phyloP scores from a whole-genome alignment of 2,329 filamentous ascomycete species.

The Leptodontidium sp. region DNA sequence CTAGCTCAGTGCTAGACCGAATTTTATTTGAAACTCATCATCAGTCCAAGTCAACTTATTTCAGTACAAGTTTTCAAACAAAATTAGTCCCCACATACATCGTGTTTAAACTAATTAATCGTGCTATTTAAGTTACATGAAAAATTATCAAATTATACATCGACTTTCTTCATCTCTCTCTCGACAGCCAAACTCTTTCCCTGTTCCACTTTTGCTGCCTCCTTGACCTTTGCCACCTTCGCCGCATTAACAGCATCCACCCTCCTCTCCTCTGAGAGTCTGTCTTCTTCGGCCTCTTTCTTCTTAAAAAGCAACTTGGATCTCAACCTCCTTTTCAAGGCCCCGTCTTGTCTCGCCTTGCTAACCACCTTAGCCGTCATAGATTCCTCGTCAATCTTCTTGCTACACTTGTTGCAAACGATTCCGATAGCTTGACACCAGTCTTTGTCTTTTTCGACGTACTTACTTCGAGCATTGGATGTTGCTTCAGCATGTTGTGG shows the following conservation, averaged over 20 bases:
- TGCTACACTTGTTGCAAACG: constrained; percentile 4
- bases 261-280: background rate
- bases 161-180: background rate
- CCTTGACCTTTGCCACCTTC: no score
- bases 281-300: background rate
- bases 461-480: background rate
- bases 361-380: no score
- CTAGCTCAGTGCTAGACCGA: no score
- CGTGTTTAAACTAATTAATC: no score
- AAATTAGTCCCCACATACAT: no score
- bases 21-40: no score
- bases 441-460: background rate
- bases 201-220: background rate
- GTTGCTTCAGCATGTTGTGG: background rate
- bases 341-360: background rate
- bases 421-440: background rate
- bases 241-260: background rate
- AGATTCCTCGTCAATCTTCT: background rate
- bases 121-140: no score
- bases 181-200: background rate
- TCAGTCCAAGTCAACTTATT: no score
- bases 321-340: constrained; percentile 1
- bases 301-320: background rate
- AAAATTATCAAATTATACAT: no score
- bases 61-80: no score